Evolutionary conservation across 108 stramenopile genomes (phyloP), one percentile per base, ranked within the genome.

Genomic region (Cylindrotheca fusiformis): DNA sequence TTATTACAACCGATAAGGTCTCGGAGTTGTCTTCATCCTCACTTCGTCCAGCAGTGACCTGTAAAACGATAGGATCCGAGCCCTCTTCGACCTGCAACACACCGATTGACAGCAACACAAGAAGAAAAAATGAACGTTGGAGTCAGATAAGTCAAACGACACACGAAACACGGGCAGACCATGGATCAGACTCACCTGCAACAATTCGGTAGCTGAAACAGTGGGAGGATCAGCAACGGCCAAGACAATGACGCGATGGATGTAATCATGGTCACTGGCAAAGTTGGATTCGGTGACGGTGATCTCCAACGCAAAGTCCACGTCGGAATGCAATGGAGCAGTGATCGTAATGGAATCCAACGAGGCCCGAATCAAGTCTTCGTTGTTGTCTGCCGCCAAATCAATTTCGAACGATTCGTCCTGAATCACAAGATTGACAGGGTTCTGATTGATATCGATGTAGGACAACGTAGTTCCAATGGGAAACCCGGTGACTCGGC

Each of bases 171-270:
- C 19, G n/a, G n/a, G n/a, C n/a, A n/a, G n/a, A n/a, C n/a, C n/a
- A n/a, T n/a, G n/a, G n/a, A n/a, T n/a, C n/a, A 6, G 6, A 51
- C 50, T n/a, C 23, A 51, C 50, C 6, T 6, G 20, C n/a, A 51
- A 19, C 20, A 6, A n/a, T 51, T 44, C 36, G 4, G 19, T 14
- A 22, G 19, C 58, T 21, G 3, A 5, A 17, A 36, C 51, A 6
- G 21, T 52, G 18, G 52, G 64, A 31, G 64, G n/a, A 28, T 65
- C 64, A 3, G 64, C 64, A 17, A 55, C 46, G 3, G 64, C 64
- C 3, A 36, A 22, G 22, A 55, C 46, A 4, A 3, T 24, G 54
- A 65, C 20, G 4, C n/a, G n/a, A 3, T 21, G n/a, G n/a, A 14
- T 17, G 25, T 59, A 44, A 3, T 44, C 19, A 20, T 59, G 58